A percentile compares a stretch with the other conserved stretches of the same genome.
Conservation (phyloP, 2,329 filamentous ascomycete species). For the Botrytis medusae region DNA sequence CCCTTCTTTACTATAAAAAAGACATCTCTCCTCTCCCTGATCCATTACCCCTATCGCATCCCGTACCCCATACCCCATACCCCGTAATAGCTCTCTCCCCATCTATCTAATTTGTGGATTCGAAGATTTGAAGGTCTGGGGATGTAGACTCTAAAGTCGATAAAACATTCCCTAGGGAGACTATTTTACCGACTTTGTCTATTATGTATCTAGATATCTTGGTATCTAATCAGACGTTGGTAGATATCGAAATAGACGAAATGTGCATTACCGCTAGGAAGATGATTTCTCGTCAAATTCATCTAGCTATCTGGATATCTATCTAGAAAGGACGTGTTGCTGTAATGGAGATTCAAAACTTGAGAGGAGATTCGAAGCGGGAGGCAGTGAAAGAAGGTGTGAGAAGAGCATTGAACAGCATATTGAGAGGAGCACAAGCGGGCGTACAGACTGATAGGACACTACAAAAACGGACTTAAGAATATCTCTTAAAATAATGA, state of each 20-base stretch:
- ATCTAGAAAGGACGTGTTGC: not conserved
- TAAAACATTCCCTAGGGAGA: too few relatives aligned
- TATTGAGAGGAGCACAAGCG: not conserved
- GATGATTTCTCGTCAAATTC: not conserved
- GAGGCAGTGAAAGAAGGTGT: not conserved
- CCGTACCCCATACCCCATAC: too few relatives aligned
- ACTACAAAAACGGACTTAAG: too few relatives aligned
- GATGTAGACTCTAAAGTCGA: not conserved
- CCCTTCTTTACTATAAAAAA: too few relatives aligned
- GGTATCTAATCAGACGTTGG: not conserved
- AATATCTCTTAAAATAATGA: too few relatives aligned
- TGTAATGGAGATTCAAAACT: not conserved
- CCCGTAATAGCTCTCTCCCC: not conserved
- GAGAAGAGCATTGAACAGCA: not conserved
- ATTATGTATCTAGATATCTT: too few relatives aligned
- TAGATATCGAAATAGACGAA: not conserved
- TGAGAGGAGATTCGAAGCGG: not conserved
- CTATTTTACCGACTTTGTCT: too few relatives aligned
- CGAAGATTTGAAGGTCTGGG: not conserved
- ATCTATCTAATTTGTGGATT: not conserved
- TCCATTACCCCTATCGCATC: too few relatives aligned
- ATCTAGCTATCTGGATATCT: not conserved
- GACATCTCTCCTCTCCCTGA: too few relatives aligned
- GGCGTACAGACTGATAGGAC: too few relatives aligned
- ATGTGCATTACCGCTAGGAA: not conserved